phyloP scores from a whole-genome alignment of 2,329 filamentous ascomycete species.

The Macrophomina phaseolina region DNA sequence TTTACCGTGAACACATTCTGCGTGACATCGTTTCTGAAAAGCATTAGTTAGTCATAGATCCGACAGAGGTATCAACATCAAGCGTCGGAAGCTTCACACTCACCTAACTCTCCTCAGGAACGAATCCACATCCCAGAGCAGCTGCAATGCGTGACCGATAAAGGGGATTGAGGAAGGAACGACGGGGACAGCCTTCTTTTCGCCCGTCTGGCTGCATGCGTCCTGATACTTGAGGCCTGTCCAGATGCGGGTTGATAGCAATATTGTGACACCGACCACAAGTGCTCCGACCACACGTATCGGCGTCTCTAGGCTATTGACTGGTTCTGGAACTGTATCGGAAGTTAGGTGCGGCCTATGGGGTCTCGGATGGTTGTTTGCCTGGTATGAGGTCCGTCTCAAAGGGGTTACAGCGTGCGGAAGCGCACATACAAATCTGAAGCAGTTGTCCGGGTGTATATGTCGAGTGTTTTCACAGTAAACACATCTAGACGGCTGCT shows the following conservation, averaged over 20 bases:
- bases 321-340: conserved; percentile 11
- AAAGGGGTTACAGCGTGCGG: background rate
- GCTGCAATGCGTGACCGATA: conserved; percentile 61
- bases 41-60: conserved; percentile 31
- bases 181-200: conserved; percentile 50
- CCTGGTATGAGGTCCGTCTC: background rate
- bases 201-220: conserved; percentile 39
- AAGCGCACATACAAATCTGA: background rate
- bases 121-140: conserved; percentile 51
- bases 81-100: background rate
- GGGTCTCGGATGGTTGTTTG: background rate
- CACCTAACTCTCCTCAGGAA: conserved; percentile 54
- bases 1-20: conserved; percentile 17
- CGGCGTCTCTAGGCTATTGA: conserved; percentile 6
- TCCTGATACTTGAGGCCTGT: conserved; percentile 34
- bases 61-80: background rate
- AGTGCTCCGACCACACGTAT: conserved; percentile 2
- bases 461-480: no score
- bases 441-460: background rate
- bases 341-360: background rate
- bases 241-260: conserved; percentile 33
- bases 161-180: conserved; percentile 66
- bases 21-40: conserved; percentile 14
- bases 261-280: conserved; percentile 31
- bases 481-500: no score